Evolutionary conservation across 768 basidiomycete genomes (phyloP).

Genomic region (Mycena chlorophos): DNA sequence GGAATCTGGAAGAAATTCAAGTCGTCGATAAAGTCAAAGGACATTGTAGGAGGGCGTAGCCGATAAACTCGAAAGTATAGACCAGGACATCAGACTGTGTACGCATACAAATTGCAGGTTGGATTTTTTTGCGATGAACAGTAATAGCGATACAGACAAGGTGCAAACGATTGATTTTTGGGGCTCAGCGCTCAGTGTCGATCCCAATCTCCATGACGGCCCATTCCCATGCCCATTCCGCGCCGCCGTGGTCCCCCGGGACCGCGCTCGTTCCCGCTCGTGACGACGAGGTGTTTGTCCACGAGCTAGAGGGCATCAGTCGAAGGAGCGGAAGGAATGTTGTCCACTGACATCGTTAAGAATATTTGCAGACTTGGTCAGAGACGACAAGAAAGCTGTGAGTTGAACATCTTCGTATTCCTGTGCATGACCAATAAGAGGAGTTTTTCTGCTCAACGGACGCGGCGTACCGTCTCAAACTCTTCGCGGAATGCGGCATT

Average conservation of each 20-base stretch:
- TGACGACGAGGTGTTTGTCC: constrained; percentile 73
- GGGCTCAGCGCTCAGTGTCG: constrained; percentile 30
- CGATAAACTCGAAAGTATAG: too few relatives aligned
- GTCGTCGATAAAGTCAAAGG: too few relatives aligned
- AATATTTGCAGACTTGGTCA: constrained; percentile 86
- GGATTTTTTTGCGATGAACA: too few relatives aligned
- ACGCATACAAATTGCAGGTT: neutral
- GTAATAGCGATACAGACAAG: too few relatives aligned
- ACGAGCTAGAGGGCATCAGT: constrained; percentile 50
- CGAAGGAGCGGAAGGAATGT: neutral
- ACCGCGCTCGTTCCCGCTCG: constrained; percentile 49
- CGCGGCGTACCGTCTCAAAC: constrained; percentile 81
- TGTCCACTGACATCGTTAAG: constrained; percentile 77
- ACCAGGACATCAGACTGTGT: neutral
- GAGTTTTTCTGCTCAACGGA: too few relatives aligned
- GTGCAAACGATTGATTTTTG: too few relatives aligned
- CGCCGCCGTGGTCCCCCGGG: constrained; percentile 51
- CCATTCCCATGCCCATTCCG: constrained; percentile 48
- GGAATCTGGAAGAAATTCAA: constrained; percentile 41
- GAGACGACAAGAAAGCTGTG: constrained; percentile 80
- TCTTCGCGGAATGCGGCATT: constrained; percentile 82
- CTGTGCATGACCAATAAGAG: too few relatives aligned
- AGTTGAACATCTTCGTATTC: constrained; percentile 96
- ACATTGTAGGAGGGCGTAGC: too few relatives aligned
- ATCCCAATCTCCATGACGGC: constrained; percentile 54